Percentiles rank a stretch among this genome's conserved stretches.
These are phyloP conservation scores for Cyclotella distinguenda DNA, from an alignment of 108 stramenopile species.

Conservation along the genomic window DNA sequence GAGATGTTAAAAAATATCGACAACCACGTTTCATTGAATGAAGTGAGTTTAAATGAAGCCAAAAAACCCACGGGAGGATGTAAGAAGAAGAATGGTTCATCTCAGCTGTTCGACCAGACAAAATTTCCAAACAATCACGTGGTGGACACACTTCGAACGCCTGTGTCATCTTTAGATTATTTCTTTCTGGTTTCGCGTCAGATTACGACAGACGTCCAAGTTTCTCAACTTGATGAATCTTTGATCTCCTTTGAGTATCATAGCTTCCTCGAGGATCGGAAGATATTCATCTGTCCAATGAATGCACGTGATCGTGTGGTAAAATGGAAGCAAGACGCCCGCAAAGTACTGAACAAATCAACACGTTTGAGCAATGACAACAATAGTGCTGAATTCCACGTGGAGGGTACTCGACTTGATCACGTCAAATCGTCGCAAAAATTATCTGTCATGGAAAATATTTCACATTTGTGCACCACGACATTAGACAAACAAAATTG, in stretches of 20 bases:
- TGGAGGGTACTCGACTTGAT: too few species aligned
- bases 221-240: constrained; percentile 3
- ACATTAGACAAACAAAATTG: constrained; percentile 4
- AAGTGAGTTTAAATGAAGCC: too few species aligned
- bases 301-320: constrained; percentile 5
- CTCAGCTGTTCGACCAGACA: background rate
- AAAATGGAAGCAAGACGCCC: constrained; percentile 14
- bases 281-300: background rate
- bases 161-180: constrained; percentile 20
- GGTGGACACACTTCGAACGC: background rate
- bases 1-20: too few species aligned
- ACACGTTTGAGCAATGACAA: too few species aligned
- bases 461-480: constrained; percentile 20
- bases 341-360: too few species aligned
- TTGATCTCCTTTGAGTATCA: constrained; percentile 7
- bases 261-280: constrained; percentile 5
- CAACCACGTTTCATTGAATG: too few species aligned
- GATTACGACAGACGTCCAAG: constrained; percentile 19
- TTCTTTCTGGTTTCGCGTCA: constrained; percentile 14
- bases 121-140: background rate
- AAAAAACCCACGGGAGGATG: too few species aligned
- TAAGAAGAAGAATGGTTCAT: too few species aligned
- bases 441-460: constrained; percentile 13
- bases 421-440: constrained; percentile 6
- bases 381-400: too few species aligned